Evolutionary conservation across 164 flowering plant species (phyloP).

Genomic region (Sedum album): DNA sequence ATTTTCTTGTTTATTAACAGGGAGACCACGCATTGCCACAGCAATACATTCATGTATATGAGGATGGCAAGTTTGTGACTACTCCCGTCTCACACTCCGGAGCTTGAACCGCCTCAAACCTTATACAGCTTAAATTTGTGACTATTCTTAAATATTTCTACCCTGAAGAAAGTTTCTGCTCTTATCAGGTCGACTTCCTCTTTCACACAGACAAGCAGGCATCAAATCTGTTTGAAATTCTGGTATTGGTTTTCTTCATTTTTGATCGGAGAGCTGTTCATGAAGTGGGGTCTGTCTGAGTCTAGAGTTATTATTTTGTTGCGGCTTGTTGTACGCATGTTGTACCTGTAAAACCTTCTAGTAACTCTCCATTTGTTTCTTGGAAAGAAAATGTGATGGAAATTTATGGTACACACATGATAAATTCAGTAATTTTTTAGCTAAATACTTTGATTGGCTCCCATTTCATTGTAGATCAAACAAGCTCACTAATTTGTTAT

Average conservation of each 20-base stretch:
- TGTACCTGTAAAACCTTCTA: not conserved
- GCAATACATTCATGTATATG: slow-evolving; percentile 41
- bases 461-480: no score
- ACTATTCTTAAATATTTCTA: no score
- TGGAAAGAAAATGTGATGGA: no score
- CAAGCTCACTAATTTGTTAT: no score
- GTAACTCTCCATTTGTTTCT: no score
- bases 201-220: not conserved
- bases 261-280: not conserved
- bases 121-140: no score
- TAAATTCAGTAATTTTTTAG: no score
- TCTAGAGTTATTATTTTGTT: not conserved
- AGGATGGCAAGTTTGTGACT: slow-evolving; percentile 62
- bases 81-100: slow-evolving; percentile 85
- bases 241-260: not conserved
- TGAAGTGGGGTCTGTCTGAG: not conserved
- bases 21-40: slow-evolving; percentile 81
- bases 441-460: no score
- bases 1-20: slow-evolving; percentile 20
- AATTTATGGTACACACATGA: no score
- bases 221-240: not conserved
- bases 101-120: slow-evolving; percentile 33
- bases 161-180: no score
- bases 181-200: no score
- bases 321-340: not conserved